A percentile compares a stretch with the other conserved stretches of the same genome.
phyloP scores from a whole-genome alignment of 2,329 filamentous ascomycete genomes.

The Podosphaera leucotricha region DNA sequence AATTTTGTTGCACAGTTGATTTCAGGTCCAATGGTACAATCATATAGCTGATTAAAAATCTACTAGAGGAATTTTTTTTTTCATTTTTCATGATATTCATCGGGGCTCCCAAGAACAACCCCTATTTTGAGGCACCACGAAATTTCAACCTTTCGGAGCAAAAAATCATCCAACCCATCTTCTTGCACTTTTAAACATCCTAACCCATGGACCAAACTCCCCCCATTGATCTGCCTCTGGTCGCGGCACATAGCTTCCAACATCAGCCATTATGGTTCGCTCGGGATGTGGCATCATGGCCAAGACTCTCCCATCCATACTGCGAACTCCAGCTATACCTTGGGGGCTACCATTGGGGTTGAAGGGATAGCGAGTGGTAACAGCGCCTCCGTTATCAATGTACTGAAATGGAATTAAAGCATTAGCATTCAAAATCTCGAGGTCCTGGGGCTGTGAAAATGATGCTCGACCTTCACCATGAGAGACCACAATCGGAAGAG shows the following conservation, averaged over 20 bases:
- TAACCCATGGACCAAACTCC: conserved; percentile 46
- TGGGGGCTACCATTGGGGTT: conserved; percentile 57
- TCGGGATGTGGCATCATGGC: conserved; percentile 59
- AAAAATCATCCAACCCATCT: conserved; percentile 29
- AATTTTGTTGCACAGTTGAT: too few species aligned
- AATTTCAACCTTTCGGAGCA: too few species aligned
- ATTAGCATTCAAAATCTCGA: conserved; percentile 32
- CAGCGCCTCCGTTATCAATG: conserved; percentile 54
- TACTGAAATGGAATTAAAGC: conserved; percentile 61
- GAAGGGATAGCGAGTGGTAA: conserved; percentile 64
- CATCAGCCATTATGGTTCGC: conserved; percentile 40
- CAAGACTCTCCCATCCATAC: conserved; percentile 39
- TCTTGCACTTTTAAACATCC: conserved; percentile 50
- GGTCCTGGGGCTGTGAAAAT: conserved; percentile 31
- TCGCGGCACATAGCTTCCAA: conserved; percentile 40
- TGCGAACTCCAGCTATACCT: conserved; percentile 45
- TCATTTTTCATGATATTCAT: too few species aligned
- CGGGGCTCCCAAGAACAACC: too few species aligned
- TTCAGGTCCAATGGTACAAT: too few species aligned
- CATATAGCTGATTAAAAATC: too few species aligned
- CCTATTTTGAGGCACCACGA: too few species aligned
- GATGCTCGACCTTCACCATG: conserved; percentile 76
- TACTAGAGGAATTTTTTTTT: too few species aligned
- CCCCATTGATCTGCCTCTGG: conserved; percentile 35
- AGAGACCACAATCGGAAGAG: conserved; percentile 65